Percentiles rank a stretch among this genome's conserved stretches.
Evolutionary conservation across 495 filamentous ascomycete species (phyloP).

Genomic region (Podospora appendiculata): DNA sequence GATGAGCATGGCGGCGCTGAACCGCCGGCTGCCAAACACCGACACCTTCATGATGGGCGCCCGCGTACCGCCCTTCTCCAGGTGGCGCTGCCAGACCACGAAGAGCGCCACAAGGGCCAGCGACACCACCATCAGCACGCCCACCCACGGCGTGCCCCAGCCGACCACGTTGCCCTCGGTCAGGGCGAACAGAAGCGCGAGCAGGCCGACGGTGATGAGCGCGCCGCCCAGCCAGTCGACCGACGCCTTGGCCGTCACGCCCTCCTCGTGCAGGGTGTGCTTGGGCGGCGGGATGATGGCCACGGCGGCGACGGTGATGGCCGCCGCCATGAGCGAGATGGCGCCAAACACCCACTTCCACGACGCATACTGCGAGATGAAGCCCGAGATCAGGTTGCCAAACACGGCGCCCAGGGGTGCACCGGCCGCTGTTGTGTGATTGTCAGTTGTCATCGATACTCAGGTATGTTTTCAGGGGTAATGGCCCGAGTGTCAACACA

Average conservation of each 20-base stretch:
- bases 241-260: conserved; percentile 16
- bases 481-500: background rate
- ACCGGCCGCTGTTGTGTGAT: conserved; percentile 36
- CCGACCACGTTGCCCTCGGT: conserved; percentile 59
- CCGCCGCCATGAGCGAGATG: conserved; percentile 53
- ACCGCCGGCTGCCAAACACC: conserved; percentile 42
- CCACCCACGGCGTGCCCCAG: conserved; percentile 60
- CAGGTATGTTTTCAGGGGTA: no score
- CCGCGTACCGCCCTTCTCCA: conserved; percentile 33
- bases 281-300: conserved; percentile 57
- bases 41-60: conserved; percentile 54
- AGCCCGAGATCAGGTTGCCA: conserved; percentile 46
- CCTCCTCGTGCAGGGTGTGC: conserved; percentile 18
- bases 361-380: conserved; percentile 45
- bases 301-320: conserved; percentile 50
- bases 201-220: conserved; percentile 54
- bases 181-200: conserved; percentile 54
- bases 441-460: background rate
- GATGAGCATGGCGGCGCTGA: conserved; percentile 52
- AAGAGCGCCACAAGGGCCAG: conserved; percentile 52
- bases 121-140: conserved; percentile 55
- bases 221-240: conserved; percentile 61
- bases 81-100: conserved; percentile 54
- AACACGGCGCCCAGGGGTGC: conserved; percentile 49
- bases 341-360: conserved; percentile 64